Conservation (phyloP, 257 asterid species). For the Perilla frutescens region DNA sequence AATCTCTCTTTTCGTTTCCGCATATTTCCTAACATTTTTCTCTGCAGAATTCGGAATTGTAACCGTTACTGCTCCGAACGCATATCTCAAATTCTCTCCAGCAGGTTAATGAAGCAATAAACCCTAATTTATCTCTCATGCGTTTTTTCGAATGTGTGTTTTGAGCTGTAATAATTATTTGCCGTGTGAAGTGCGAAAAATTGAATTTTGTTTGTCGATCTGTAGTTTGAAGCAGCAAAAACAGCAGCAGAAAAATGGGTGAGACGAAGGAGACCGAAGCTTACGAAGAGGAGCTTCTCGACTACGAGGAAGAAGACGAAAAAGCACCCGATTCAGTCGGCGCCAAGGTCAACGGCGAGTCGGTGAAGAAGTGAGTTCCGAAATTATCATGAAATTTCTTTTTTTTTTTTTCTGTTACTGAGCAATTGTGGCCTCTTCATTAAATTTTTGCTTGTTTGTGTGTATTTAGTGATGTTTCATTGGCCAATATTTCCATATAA, state of each 20-base stretch:
- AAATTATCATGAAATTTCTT: too few relatives aligned
- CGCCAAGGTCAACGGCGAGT: conserved; percentile 82
- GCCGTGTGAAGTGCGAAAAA: background rate
- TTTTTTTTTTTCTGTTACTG: background rate
- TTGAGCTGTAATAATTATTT: background rate
- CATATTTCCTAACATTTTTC: conserved; percentile 29
- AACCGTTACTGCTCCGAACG: background rate
- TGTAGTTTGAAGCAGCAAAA: conserved; percentile 30
- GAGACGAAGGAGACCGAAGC: conserved; percentile 83
- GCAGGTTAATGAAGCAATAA: conserved; percentile 39
- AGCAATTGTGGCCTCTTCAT: background rate
- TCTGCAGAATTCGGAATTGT: conserved; percentile 42
- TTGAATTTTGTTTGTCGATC: conserved; percentile 33
- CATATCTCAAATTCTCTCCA: background rate
- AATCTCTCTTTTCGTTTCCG: conserved; percentile 18
- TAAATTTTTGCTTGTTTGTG: background rate
- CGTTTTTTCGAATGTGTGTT: background rate
- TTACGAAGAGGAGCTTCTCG: conserved; percentile 94
- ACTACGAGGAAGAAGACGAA: conserved; percentile 94
- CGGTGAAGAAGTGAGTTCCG: conserved; percentile 73
- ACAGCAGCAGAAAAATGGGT: conserved; percentile 55
- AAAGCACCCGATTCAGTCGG: conserved; percentile 65
- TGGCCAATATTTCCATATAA: background rate
- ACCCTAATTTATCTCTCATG: background rate
- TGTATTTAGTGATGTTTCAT: too few relatives aligned